Evolutionary conservation across 2,329 filamentous ascomycete genomes (phyloP).

Genomic region (Ascochyta koolunga): DNA sequence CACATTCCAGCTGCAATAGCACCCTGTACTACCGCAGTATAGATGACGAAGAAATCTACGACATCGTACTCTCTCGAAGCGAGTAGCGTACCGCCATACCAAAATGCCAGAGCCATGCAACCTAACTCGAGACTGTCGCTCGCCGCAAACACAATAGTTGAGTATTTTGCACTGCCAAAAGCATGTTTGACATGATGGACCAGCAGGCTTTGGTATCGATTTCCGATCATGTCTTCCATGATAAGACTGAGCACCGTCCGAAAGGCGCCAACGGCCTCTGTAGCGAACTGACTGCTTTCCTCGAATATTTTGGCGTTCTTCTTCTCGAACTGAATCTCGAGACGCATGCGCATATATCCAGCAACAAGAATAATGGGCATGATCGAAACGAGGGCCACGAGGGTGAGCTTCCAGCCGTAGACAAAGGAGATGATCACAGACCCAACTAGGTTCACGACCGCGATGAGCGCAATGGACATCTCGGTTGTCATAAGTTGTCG

Average conservation of each 20-base stretch:
- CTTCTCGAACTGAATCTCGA: slow-evolving; percentile 70
- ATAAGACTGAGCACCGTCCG: slow-evolving; percentile 74
- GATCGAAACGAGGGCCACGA: slow-evolving; percentile 68
- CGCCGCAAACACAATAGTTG: slow-evolving; percentile 70
- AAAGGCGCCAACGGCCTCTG: slow-evolving; percentile 75
- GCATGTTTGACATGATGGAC: slow-evolving; percentile 64
- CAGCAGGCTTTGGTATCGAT: slow-evolving; percentile 66
- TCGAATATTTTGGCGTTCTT: slow-evolving; percentile 72
- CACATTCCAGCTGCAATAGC: slow-evolving; percentile 47
- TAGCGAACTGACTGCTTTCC: slow-evolving; percentile 75
- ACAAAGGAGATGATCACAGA: slow-evolving; percentile 70
- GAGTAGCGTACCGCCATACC: slow-evolving; percentile 54
- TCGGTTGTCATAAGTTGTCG: slow-evolving; percentile 69
- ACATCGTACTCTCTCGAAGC: slow-evolving; percentile 55
- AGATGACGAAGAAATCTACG: slow-evolving; percentile 59
- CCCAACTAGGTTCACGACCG: slow-evolving; percentile 69
- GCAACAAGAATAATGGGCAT: slow-evolving; percentile 58
- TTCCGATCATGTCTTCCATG: slow-evolving; percentile 69
- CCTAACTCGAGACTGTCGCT: slow-evolving; percentile 70
- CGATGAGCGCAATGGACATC: slow-evolving; percentile 65
- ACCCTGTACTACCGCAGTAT: slow-evolving; percentile 58
- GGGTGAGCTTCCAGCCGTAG: slow-evolving; percentile 77
- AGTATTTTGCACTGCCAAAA: slow-evolving; percentile 65
- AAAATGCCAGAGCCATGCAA: slow-evolving; percentile 68
- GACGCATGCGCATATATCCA: slow-evolving; percentile 58